These are phyloP conservation scores for Castanopsis chinensis DNA, from an alignment of 306 rosid genomes.

Conservation along the genomic window DNA sequence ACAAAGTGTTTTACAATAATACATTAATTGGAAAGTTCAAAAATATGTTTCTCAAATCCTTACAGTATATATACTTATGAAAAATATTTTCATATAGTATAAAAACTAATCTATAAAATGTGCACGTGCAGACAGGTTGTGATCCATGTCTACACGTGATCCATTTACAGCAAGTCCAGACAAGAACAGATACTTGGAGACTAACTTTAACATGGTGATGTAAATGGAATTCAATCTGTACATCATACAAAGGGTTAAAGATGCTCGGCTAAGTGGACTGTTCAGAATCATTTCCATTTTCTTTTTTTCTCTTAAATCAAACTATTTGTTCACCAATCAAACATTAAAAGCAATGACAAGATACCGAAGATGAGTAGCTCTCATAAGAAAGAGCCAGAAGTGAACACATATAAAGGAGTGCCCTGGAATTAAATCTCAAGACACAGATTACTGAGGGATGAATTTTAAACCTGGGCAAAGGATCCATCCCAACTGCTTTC, in stretches of 20 bases:
- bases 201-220: not conserved
- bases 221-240: not conserved
- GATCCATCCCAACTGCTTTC: conserved; percentile 83
- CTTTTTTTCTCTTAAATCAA: conserved; percentile 17
- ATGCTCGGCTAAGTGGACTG: conserved; percentile 1
- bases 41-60: no score
- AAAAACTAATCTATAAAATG: no score
- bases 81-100: no score
- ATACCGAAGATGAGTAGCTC: conserved; percentile 1
- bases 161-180: not conserved
- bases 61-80: no score
- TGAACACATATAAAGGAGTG: conserved; percentile 7
- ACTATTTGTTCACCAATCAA: not conserved
- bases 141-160: not conserved
- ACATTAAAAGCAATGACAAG: not conserved
- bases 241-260: not conserved
- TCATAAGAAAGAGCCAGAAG: not conserved
- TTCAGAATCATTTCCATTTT: conserved; percentile 11
- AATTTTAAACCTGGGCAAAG: conserved; percentile 67
- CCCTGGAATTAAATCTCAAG: conserved; percentile 5
- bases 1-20: no score
- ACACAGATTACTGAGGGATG: conserved; percentile 22
- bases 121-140: no score
- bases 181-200: not conserved
- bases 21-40: no score